These are phyloP conservation scores for Pascua sp. DNA, from an alignment of 1,284 basidiomycete species.

Conservation along the genomic window DNA sequence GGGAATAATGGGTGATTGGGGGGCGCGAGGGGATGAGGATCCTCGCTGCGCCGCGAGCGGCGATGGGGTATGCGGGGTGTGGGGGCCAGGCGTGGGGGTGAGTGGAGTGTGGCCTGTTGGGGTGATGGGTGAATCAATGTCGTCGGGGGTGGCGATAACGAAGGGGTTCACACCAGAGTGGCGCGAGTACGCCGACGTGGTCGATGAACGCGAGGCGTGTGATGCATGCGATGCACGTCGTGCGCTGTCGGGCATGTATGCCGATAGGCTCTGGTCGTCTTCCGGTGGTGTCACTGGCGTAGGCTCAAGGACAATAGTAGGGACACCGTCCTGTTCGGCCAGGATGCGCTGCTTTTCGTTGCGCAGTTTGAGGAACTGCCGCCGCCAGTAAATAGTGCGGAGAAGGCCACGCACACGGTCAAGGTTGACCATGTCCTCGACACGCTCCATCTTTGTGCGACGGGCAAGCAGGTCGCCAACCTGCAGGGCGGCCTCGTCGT, in stretches of 20 bases:
- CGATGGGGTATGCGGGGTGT: too few species aligned
- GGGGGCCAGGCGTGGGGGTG: too few species aligned
- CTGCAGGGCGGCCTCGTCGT: constrained; percentile 78
- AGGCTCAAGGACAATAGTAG: constrained; percentile 47
- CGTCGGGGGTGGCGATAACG: too few species aligned
- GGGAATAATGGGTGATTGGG: too few species aligned
- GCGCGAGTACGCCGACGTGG: not conserved
- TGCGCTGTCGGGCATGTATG: constrained; percentile 16
- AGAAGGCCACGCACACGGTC: constrained; percentile 77
- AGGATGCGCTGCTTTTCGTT: constrained; percentile 29
- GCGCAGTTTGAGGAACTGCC: constrained; percentile 57
- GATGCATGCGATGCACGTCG: not conserved
- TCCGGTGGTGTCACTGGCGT: constrained; percentile 31
- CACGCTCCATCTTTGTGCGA: constrained; percentile 70
- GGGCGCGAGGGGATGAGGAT: too few species aligned
- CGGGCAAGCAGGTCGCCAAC: constrained; percentile 74
- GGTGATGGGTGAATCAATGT: too few species aligned
- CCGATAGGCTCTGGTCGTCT: constrained; percentile 7
- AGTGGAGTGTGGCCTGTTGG: too few species aligned
- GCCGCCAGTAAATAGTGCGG: constrained; percentile 67
- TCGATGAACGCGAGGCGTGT: not conserved
- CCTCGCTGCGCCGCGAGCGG: too few species aligned
- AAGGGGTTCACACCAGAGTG: too few species aligned
- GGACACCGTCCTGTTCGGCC: constrained; percentile 38
- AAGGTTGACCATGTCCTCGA: constrained; percentile 75